Percentiles rank a stretch among this genome's conserved stretches.
phyloP scores from a whole-genome alignment of 2,329 filamentous ascomycete genomes.

The Penicillium sp. region DNA sequence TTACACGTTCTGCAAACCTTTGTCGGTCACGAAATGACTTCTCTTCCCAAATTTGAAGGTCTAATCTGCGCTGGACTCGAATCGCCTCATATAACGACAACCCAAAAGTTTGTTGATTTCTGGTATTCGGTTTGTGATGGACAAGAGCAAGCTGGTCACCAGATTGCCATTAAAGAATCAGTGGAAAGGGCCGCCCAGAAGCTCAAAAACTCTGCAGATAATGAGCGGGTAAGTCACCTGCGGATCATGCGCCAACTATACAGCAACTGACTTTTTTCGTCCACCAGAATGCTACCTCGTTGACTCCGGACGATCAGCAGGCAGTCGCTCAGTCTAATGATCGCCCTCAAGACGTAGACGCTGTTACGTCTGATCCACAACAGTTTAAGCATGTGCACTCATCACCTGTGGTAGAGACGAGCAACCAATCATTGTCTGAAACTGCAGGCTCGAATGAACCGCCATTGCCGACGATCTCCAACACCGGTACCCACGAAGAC shows the following conservation, averaged over 20 bases:
- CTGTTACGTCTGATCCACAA: background rate
- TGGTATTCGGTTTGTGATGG: slow-evolving; percentile 67
- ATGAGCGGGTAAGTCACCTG: slow-evolving; percentile 2
- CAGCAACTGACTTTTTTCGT: too few species aligned
- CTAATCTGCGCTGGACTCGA: slow-evolving; percentile 51
- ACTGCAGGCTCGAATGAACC: slow-evolving; percentile 29
- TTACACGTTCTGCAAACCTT: slow-evolving; percentile 30
- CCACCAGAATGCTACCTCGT: too few species aligned
- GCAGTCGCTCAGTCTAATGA: background rate
- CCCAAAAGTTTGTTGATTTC: slow-evolving; percentile 49
- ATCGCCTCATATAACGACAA: slow-evolving; percentile 48
- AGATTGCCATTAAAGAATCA: slow-evolving; percentile 56
- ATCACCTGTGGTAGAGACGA: slow-evolving; percentile 23
- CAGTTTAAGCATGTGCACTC: slow-evolving; percentile 19
- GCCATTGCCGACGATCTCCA: slow-evolving; percentile 25
- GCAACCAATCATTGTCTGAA: slow-evolving; percentile 16
- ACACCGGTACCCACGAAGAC: slow-evolving; percentile 25
- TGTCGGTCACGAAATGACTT: slow-evolving; percentile 22
- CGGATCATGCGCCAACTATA: too few species aligned
- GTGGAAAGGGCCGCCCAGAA: slow-evolving; percentile 35
- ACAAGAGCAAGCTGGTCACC: slow-evolving; percentile 56
- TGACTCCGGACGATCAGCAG: background rate
- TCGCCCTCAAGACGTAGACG: background rate
- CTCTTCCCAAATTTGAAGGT: slow-evolving; percentile 49
- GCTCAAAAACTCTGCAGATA: background rate